These are phyloP conservation scores for Pelagophyceae sp. DNA, from an alignment of 352 stramenopile genomes.

Conservation along the genomic window DNA sequence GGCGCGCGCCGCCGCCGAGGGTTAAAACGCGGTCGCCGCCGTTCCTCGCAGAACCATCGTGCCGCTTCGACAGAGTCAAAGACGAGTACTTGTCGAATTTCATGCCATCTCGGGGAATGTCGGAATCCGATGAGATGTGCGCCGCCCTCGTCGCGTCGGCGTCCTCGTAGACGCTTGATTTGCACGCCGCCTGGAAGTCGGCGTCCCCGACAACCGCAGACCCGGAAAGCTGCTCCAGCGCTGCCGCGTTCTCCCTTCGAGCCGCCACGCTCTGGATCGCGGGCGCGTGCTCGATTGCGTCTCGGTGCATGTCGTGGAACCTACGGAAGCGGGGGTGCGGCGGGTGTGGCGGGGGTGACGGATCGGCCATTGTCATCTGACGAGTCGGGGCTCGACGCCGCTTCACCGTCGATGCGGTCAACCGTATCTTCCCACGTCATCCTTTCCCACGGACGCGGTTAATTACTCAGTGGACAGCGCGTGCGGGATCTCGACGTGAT, in stretches of 20 bases:
- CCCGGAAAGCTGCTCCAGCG: background rate
- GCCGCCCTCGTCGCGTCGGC: background rate
- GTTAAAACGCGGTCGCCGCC: background rate
- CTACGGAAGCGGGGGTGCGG: too few species aligned
- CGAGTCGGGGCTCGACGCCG: too few species aligned
- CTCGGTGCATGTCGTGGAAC: too few species aligned
- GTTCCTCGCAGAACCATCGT: too few species aligned
- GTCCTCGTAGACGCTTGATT: too few species aligned
- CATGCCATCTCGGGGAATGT: too few species aligned
- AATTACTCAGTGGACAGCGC: background rate
- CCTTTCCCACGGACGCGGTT: too few species aligned
- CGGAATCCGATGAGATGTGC: background rate
- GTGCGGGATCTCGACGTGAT: background rate
- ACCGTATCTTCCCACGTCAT: too few species aligned
- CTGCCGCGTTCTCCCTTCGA: background rate
- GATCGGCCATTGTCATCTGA: background rate
- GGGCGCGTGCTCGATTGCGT: too few species aligned
- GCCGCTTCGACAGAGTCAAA: background rate
- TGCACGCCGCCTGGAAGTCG: background rate
- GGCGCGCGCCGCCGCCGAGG: background rate
- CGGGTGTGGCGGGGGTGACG: background rate
- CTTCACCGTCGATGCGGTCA: too few species aligned
- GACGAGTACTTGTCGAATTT: background rate
- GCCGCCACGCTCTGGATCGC: too few species aligned
- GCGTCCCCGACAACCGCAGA: too few species aligned